A percentile compares a stretch with the other conserved stretches of the same genome.
phyloP scores from a whole-genome alignment of 2,329 filamentous ascomycete genomes.

The Botrytis fabae region DNA sequence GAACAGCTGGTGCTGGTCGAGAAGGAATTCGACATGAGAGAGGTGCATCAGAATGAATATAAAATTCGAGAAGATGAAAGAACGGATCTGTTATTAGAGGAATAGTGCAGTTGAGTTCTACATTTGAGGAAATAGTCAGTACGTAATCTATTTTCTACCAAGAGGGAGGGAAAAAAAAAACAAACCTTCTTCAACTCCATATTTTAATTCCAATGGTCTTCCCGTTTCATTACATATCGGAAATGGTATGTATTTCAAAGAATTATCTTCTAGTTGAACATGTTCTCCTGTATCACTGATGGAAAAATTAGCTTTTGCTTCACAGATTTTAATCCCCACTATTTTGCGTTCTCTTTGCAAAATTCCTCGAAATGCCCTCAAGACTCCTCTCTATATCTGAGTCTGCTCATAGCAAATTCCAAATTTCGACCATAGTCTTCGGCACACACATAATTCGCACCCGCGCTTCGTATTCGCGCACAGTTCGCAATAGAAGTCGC shows the following conservation, averaged over 20 bases:
- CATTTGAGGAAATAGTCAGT: conserved; percentile 26
- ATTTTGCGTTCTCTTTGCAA: not conserved
- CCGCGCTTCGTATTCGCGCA: not conserved
- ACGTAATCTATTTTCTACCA: not conserved
- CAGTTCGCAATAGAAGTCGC: too few species aligned
- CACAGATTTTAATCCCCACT: not conserved
- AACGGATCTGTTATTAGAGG: conserved; percentile 74
- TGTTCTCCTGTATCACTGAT: conserved; percentile 83
- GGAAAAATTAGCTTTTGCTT: not conserved
- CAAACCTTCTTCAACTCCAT: conserved; percentile 65
- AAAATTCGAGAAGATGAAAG: conserved; percentile 93
- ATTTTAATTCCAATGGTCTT: conserved; percentile 78
- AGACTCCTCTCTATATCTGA: not conserved
- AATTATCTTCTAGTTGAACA: conserved; percentile 75
- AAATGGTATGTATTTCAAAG: conserved; percentile 91
- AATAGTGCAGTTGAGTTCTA: conserved; percentile 82
- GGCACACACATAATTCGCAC: not conserved
- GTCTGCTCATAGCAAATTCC: not conserved
- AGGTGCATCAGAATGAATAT: conserved; percentile 94
- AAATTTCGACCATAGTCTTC: not conserved
- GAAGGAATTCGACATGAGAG: conserved; percentile 87
- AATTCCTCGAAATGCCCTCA: not conserved
- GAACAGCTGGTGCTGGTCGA: conserved; percentile 60
- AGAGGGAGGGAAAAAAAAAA: not conserved
- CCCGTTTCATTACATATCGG: conserved; percentile 86